Base-by-base conservation (phyloP, 2,329 filamentous ascomycete genomes). In the Scytalidium lignicola region DNA sequence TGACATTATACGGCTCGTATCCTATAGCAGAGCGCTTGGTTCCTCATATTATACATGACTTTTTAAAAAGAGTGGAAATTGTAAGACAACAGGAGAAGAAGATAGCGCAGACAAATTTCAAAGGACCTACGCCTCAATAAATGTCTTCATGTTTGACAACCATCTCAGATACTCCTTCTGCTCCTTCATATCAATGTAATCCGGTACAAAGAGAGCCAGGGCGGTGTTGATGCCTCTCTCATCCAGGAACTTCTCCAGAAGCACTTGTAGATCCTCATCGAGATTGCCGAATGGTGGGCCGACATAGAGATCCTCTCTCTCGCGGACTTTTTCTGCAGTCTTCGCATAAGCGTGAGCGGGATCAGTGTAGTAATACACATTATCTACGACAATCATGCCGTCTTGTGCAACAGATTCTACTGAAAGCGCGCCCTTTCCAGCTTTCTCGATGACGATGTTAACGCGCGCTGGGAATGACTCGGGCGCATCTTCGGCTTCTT, bases 131-230 rank as follows among this genome's bases (percentile, higher is more conserved):
- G 83, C 83, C 66, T 88, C 85, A 58, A 96, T 76, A 65, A 97
- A 96, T 55, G 72, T 74, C 82, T 92, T 93, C 70, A 96, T 80
- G 66, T 87, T 88, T 69, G 83, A 80, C 69, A 99, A 75, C 93
- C 95, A 99, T 58, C 79, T 74, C 54, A 95, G 74, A 71, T 99
- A 99, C 79, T 99, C 93, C 73, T 84, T 87, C 82, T 97, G 92
- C 82, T 99, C 93, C 85, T 99, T 99, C 72, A 88, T 82, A 67
- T 97, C 90, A 65, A 97, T 91, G 74, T 96, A 99, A 69, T 97
- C 91, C 32, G 91, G 90, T 41, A 95, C 85, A 70, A 97, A 96
- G 58, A 91, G 74, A 47, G 91, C 92, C 61, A 99, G 80, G 51
- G 85, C 81, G 61, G 86, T 84, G 64, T 92, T 90, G 71, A 99